phyloP scores from a whole-genome alignment of 2,329 filamentous ascomycete genomes.

The Zalaria sp. region DNA sequence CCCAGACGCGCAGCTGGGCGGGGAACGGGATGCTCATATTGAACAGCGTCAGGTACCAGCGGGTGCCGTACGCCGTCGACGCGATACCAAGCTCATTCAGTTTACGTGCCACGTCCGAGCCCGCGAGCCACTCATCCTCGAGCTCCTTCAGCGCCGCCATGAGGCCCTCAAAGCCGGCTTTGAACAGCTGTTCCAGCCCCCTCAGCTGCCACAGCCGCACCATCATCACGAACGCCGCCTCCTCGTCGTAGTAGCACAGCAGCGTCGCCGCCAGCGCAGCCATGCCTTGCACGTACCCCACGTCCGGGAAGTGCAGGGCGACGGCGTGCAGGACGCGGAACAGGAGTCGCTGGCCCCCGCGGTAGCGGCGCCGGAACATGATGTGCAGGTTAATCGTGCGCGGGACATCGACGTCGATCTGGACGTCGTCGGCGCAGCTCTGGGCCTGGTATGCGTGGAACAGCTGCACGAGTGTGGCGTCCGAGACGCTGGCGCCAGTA shows the following conservation, averaged over 20 bases:
- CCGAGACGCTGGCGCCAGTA: conserved; percentile 39
- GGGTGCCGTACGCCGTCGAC: conserved; percentile 83
- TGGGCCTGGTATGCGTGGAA: conserved; percentile 61
- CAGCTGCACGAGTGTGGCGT: conserved; percentile 54
- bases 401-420: conserved; percentile 95
- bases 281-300: conserved; percentile 97
- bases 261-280: conserved; percentile 82
- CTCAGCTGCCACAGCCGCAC: conserved; percentile 87
- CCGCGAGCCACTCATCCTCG: conserved; percentile 65
- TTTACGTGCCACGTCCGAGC: conserved; percentile 58
- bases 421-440: conserved; percentile 77
- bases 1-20: conserved; percentile 91
- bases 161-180: conserved; percentile 69
- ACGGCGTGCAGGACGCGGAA: conserved; percentile 88
- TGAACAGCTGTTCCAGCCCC: conserved; percentile 73
- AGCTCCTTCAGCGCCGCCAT: conserved; percentile 80
- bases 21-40: conserved; percentile 92
- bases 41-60: conserved; percentile 96
- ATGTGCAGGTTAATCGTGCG: conserved; percentile 90
- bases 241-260: conserved; percentile 93
- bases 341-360: conserved; percentile 78
- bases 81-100: conserved; percentile 67
- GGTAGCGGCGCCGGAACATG: conserved; percentile 88
- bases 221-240: conserved; percentile 87
- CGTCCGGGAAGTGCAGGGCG: conserved; percentile 79